Percentiles rank a stretch among this genome's conserved stretches.
phyloP scores from a whole-genome alignment of 2,329 filamentous ascomycete species.

The Pyricularia sp. region DNA sequence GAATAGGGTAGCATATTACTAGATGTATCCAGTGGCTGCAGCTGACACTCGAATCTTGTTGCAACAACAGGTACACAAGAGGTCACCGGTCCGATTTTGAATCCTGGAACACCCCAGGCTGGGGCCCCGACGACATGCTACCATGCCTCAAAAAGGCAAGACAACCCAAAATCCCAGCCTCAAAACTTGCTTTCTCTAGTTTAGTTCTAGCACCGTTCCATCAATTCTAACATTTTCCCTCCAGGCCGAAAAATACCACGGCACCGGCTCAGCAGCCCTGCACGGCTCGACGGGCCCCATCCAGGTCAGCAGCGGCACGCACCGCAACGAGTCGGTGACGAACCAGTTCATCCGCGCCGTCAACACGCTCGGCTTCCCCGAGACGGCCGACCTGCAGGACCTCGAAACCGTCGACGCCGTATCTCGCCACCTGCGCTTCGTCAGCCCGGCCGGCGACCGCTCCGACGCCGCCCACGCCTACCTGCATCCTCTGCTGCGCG shows the following conservation, averaged over 20 bases:
- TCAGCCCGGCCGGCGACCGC: constrained; percentile 24
- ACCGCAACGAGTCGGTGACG: constrained; percentile 20
- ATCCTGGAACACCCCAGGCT: constrained; percentile 13
- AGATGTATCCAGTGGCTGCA: background rate
- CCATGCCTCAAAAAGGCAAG: constrained; percentile 33
- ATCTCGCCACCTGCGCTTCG: constrained; percentile 2
- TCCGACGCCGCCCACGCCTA: constrained; percentile 17
- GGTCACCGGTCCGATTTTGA: constrained; percentile 17
- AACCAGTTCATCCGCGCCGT: constrained; percentile 33
- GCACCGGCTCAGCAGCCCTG: constrained; percentile 11
- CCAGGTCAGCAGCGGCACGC: constrained; percentile 33
- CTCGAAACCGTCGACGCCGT: constrained; percentile 20
- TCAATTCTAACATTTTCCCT: background rate
- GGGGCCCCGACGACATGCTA: constrained; percentile 21
- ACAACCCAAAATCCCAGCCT: background rate
- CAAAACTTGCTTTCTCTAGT: too few relatives aligned
- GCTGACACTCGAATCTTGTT: background rate
- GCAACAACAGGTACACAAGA: background rate
- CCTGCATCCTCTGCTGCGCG: constrained; percentile 14
- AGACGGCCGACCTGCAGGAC: constrained; percentile 36
- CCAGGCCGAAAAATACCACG: constrained; percentile 13
- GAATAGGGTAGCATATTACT: too few relatives aligned
- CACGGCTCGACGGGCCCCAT: constrained; percentile 36
- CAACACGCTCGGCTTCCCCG: constrained; percentile 26
- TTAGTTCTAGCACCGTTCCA: too few relatives aligned